Conservation (phyloP, 1,284 basidiomycete species). For the Naganishia sp. region DNA sequence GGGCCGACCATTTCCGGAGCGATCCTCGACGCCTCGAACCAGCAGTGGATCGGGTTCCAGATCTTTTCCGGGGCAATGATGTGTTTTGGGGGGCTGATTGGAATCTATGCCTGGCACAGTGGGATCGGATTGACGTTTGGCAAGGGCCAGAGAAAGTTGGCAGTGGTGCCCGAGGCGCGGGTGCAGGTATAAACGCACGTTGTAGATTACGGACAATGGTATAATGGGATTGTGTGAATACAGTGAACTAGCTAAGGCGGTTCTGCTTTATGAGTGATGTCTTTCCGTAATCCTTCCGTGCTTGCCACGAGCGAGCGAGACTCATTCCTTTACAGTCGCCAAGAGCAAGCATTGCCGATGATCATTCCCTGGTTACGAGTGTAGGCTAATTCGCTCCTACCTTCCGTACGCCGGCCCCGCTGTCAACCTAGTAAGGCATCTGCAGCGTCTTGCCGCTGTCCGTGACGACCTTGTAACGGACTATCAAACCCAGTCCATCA, state of each 20-base stretch:
- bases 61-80: slow-evolving; percentile 30
- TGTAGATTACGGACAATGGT: slow-evolving; percentile 10
- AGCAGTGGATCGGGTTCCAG: slow-evolving; percentile 37
- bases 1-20: slow-evolving; percentile 38
- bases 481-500: slow-evolving; percentile 33
- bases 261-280: neutral
- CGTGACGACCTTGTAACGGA: slow-evolving; percentile 53
- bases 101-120: slow-evolving; percentile 29
- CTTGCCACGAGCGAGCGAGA: no score
- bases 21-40: slow-evolving; percentile 36
- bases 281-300: neutral
- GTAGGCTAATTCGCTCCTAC: neutral
- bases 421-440: slow-evolving; percentile 31
- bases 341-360: neutral
- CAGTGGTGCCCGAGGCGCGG: slow-evolving; percentile 4
- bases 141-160: slow-evolving; percentile 17
- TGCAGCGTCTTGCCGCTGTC: slow-evolving; percentile 48
- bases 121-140: slow-evolving; percentile 28
- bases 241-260: neutral
- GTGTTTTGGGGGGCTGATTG: slow-evolving; percentile 29
- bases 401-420: neutral
- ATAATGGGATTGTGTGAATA: neutral
- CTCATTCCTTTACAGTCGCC: neutral
- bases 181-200: neutral
- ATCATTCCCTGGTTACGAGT: neutral